Percentiles rank a stretch among this genome's conserved stretches.
Conservation (phyloP, 352 stramenopile species). For the Saprolegnia parasitica region DNA sequence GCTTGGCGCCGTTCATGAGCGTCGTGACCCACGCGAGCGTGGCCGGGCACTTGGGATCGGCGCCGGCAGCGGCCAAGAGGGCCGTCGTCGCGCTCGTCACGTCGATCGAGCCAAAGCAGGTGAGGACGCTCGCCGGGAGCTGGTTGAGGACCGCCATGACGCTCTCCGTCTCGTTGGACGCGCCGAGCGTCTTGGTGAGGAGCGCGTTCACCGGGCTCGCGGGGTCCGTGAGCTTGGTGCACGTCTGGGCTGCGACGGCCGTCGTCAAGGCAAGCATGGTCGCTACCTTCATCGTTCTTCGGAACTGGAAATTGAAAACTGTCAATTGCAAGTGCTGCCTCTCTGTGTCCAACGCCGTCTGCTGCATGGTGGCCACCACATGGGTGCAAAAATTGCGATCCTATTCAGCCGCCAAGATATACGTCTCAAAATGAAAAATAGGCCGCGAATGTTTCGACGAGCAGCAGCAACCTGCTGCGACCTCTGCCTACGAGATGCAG, state of each 20-base stretch:
- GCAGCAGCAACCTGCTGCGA: too few relatives aligned
- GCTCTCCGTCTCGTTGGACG: not conserved
- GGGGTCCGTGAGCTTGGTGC: constrained; percentile 10
- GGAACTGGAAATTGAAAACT: constrained; percentile 12
- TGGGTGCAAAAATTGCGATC: not conserved
- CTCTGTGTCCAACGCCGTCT: not conserved
- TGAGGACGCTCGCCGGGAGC: not conserved
- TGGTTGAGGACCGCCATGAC: not conserved
- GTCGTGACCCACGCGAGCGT: not conserved
- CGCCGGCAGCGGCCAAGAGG: not conserved
- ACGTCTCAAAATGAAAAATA: too few relatives aligned
- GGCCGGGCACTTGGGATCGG: not conserved
- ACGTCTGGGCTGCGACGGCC: not conserved
- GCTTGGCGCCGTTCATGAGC: not conserved
- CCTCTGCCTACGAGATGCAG: too few relatives aligned
- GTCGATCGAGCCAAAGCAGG: constrained; percentile 14
- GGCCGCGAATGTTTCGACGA: too few relatives aligned
- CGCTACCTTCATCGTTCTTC: not conserved
- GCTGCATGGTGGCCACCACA: not conserved
- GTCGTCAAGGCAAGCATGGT: not conserved
- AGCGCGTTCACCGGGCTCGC: not conserved
- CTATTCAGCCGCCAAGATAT: too few relatives aligned
- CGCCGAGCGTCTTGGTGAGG: not conserved
- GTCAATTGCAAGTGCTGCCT: not conserved
- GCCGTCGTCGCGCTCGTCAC: not conserved